Evolutionary conservation across 2,329 filamentous ascomycete genomes (phyloP).

Genomic region (Cercospora sojina): DNA sequence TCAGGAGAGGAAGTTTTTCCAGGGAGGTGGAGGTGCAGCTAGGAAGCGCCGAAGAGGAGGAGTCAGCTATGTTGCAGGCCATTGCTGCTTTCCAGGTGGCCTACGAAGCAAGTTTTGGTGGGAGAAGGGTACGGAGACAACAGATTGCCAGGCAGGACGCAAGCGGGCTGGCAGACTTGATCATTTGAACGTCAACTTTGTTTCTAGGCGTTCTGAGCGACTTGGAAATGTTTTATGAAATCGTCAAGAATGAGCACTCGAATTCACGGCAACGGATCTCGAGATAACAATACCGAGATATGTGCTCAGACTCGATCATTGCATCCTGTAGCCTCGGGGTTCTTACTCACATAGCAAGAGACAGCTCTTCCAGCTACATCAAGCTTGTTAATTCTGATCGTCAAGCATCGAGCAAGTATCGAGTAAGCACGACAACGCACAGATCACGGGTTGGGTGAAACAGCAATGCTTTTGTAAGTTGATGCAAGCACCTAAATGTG

Average conservation of each 20-base stretch:
- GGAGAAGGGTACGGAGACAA: neutral
- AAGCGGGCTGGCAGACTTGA: slow-evolving; percentile 1
- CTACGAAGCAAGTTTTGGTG: slow-evolving; percentile 15
- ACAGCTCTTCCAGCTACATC: neutral
- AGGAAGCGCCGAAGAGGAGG: slow-evolving; percentile 25
- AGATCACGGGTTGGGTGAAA: neutral
- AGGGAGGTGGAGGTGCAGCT: slow-evolving; percentile 47
- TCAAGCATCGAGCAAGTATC: neutral
- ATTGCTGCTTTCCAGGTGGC: slow-evolving; percentile 14
- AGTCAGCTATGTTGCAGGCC: slow-evolving; percentile 5
- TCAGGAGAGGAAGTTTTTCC: slow-evolving; percentile 46
- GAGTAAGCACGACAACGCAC: neutral
- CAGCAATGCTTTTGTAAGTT: neutral
- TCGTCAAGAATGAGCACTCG: neutral
- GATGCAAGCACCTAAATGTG: neutral
- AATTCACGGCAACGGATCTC: no score
- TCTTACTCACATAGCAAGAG: neutral
- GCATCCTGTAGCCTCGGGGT: neutral
- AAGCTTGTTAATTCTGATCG: no score
- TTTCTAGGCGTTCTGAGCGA: neutral
- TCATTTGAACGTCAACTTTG: neutral
- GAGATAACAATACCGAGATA: neutral
- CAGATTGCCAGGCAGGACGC: slow-evolving; percentile 1
- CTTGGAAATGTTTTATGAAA: neutral
- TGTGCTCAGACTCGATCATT: neutral